Evolutionary conservation across 2,329 filamentous ascomycete species (phyloP), one percentile per base, ranked within the genome.

Genomic region (Sporothrix luriei): DNA sequence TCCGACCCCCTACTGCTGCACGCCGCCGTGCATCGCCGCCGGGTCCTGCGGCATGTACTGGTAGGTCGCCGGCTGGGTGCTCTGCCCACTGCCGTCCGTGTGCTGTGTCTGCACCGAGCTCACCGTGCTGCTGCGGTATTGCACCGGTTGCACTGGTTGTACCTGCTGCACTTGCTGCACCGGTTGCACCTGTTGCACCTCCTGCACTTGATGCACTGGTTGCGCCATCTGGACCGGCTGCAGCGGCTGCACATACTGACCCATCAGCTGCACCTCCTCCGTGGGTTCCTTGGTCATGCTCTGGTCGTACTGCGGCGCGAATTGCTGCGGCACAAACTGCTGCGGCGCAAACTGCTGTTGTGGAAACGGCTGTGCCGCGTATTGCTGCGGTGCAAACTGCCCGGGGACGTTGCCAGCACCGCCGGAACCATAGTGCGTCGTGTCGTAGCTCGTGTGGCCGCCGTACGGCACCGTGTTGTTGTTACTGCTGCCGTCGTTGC

Each of bases 211-310:
- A 33, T 33, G 33, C 33, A 33, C 33, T 33, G 7, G 33, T 2
- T 33, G 33, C 33, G n/a, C n/a, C n/a, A 33, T 7, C 33, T 33
- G 33, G n/a, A n/a, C n/a, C n/a, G n/a, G n/a, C n/a, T n/a, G n/a
- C n/a, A n/a, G n/a, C n/a, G 59, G 59, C 24, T 61, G 55, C 59
- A 62, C 48, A 24, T 62, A 48, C 40, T 46, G 59, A 6, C 40
- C 21, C 59, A 29, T 46, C 14, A 21, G 21, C 40, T 48, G 59
- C 1, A 40, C 40, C 40, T 46, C 59, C 5, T 21, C 40, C 10
- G 38, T 7, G 14, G 59, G 40, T 14, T 62, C 59, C 59, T 62
- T 62, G 59, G 59, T 24, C 38, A 62, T 29, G 59, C 40, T 48
- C 21, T 40, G 6, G 21, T 48, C 59, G 59, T 48, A 62, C 59